Conservation (phyloP, 1,139 yeast genomes). For the Hemisphaericaspora subhashii region DNA sequence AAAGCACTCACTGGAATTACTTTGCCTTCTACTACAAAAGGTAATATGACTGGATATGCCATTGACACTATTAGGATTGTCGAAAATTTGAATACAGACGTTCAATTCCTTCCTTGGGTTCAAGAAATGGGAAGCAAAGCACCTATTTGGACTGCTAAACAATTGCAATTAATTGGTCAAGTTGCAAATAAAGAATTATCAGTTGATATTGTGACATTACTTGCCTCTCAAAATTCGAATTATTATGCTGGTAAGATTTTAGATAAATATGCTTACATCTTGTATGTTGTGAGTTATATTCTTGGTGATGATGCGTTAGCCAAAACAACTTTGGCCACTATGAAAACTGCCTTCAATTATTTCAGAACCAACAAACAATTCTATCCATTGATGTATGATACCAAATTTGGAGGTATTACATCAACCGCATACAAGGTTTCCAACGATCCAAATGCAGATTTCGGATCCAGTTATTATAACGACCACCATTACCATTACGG, state of each 20-base stretch:
- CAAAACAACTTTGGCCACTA: slow-evolving; percentile 40
- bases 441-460: slow-evolving; percentile 37
- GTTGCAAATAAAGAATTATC: slow-evolving; percentile 46
- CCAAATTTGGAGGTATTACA: slow-evolving; percentile 65
- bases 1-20: slow-evolving; percentile 41
- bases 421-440: slow-evolving; percentile 55
- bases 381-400: slow-evolving; percentile 67
- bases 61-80: slow-evolving; percentile 46
- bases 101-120: slow-evolving; percentile 39
- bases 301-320: slow-evolving; percentile 54
- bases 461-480: slow-evolving; percentile 67
- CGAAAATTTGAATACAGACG: slow-evolving; percentile 46
- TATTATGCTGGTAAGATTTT: slow-evolving; percentile 62
- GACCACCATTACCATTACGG: slow-evolving; percentile 85
- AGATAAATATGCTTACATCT: slow-evolving; percentile 65
- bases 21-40: slow-evolving; percentile 58
- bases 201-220: slow-evolving; percentile 51
- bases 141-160: slow-evolving; percentile 20
- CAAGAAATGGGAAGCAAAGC: slow-evolving; percentile 17
- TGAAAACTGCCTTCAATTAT: slow-evolving; percentile 53
- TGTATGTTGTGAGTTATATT: slow-evolving; percentile 61
- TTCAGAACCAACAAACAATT: slow-evolving; percentile 52
- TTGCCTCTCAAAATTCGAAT: slow-evolving; percentile 46
- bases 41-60: slow-evolving; percentile 55
- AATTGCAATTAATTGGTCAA: slow-evolving; percentile 43